Evolutionary conservation across 176 grass and related monocot genomes (phyloP).

Genomic region (Puccinellia tenuiflora): DNA sequence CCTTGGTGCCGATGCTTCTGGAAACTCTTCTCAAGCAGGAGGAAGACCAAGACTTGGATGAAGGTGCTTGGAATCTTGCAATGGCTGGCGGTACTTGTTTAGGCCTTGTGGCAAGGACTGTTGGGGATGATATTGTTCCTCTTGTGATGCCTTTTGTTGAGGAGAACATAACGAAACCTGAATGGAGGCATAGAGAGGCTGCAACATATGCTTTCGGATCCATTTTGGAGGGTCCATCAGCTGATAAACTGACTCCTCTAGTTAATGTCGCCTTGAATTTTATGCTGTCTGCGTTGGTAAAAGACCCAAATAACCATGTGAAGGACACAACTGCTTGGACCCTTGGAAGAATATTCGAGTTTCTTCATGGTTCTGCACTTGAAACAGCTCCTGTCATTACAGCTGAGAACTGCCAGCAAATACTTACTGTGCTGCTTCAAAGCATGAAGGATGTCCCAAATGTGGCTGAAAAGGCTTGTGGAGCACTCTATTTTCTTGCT

Average conservation of each 20-base stretch:
- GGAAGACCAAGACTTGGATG: conserved; percentile 88
- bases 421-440: conserved; percentile 72
- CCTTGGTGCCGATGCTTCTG: conserved; percentile 71
- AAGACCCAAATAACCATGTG: conserved; percentile 83
- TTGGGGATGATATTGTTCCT: conserved; percentile 91
- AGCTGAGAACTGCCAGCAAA: conserved; percentile 63
- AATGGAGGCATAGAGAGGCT: conserved; percentile 79
- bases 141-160: conserved; percentile 93
- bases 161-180: conserved; percentile 76
- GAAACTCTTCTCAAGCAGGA: conserved; percentile 90
- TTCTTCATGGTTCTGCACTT: conserved; percentile 76
- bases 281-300: conserved; percentile 65
- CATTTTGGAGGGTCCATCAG: conserved; percentile 82
- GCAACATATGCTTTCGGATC: conserved; percentile 90
- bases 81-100: conserved; percentile 97
- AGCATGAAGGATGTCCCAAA: conserved; percentile 95
- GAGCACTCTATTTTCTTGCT: conserved; percentile 81
- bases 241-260: conserved; percentile 71
- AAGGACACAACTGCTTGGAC: conserved; percentile 95
- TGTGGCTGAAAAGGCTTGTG: conserved; percentile 86
- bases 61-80: conserved; percentile 86
- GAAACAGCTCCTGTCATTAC: conserved; percentile 72
- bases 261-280: conserved; percentile 76
- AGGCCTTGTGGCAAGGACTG: conserved; percentile 73
- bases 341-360: conserved; percentile 85